Percentiles rank a stretch among this genome's conserved stretches.
phyloP scores from a whole-genome alignment of 345 rosid genomes.

The Euphorbia peplus region DNA sequence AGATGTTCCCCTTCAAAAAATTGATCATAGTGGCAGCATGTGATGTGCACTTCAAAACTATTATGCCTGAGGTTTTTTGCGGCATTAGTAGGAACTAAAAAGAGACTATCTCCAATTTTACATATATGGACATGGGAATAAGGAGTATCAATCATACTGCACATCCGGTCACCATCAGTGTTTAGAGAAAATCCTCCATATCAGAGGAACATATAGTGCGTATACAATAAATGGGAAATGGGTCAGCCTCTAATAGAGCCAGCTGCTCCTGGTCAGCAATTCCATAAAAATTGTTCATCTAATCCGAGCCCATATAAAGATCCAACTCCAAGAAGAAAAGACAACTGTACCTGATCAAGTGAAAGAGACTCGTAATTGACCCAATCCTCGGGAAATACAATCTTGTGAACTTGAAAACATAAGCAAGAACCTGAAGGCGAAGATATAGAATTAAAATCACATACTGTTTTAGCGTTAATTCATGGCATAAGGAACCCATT shows the following conservation, averaged over 20 bases:
- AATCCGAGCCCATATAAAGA: neutral
- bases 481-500: neutral
- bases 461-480: neutral
- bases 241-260: neutral
- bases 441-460: neutral
- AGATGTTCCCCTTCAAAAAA: no score
- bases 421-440: conserved; percentile 71
- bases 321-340: neutral
- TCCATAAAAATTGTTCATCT: neutral
- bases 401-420: conserved; percentile 90
- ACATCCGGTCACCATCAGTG: no score
- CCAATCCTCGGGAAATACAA: conserved; percentile 69
- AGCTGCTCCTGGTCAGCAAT: neutral
- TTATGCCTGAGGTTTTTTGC: neutral
- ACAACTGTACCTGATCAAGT: conserved; percentile 64
- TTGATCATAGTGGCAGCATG: no score
- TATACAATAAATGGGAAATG: no score
- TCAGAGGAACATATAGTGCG: no score
- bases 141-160: no score
- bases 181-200: no score
- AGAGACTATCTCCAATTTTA: neutral
- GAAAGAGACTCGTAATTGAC: conserved; percentile 64
- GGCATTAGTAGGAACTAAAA: neutral
- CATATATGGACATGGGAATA: no score
- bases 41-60: no score